Evolutionary conservation across 129 eudicot genomes (phyloP), one percentile per base, ranked within the genome.

Genomic region (Dittrichia graveolens): DNA sequence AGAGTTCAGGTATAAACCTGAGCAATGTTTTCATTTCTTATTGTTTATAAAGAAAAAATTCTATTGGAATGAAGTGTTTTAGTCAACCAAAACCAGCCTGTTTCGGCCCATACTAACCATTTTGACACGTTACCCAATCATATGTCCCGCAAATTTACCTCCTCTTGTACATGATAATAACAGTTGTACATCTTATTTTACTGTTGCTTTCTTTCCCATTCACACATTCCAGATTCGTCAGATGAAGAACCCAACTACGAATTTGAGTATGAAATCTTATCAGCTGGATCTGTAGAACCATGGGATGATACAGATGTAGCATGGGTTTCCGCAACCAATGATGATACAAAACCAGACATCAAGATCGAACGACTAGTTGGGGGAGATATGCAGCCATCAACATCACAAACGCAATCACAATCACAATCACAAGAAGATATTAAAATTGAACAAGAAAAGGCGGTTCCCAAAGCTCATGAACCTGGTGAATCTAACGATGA

Each of bases 161-260:
- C 31, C 31, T 24, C 31, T 24, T 24, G 31, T 24, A 24, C 1
- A 24, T 24, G 31, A 24, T 24, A 24, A 24, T 24, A 24, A 24
- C 31, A 24, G 2, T 24, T 24, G 31, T 24, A 24, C 31, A 24
- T 24, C 31, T 24, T 24, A 60, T 19, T 37, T 60, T 60, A 6
- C 93, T 15, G 92, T 44, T 16, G 38, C 55, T 56, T 18, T n/a
- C 5, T 52, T 56, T 44, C 64, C 5, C n/a, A 47, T 38, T 56
- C 47, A 48, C 39, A 47, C 52, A 90, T 87, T 73, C 91, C 87
- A 92, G 98, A 93, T 69, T 78, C 85, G 44, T 94, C 99, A 34
- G 97, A 90, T 56, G 97, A 90, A 76, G 99, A 94, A 73, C 82
- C 93, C 3, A 84, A 88, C 40, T 94, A 86, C 19, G 97, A 94